These are phyloP conservation scores for Conticribra guillardii DNA, from an alignment of 108 stramenopile genomes.

Conservation along the genomic window DNA sequence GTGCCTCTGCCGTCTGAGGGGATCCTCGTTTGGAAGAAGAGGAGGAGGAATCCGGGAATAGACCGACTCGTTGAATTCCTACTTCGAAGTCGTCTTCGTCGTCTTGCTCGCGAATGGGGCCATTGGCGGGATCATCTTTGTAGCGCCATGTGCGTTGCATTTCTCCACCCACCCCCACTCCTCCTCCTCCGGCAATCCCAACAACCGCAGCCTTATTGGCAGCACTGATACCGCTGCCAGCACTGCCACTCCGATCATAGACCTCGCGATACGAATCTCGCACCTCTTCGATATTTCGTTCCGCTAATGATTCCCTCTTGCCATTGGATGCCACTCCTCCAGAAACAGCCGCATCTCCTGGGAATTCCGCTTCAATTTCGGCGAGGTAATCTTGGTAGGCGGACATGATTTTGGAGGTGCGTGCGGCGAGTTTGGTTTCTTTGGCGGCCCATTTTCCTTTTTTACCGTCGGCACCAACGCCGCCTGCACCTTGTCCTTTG, in stretches of 20 bases:
- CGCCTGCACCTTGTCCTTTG: neutral
- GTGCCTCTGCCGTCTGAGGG: conserved; percentile 44
- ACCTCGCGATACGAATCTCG: neutral
- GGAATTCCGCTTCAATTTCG: neutral
- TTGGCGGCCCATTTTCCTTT: neutral
- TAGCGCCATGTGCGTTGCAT: neutral
- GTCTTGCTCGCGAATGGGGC: neutral
- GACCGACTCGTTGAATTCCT: neutral
- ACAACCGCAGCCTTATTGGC: too few relatives aligned
- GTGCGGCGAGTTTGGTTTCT: neutral
- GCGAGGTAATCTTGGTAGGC: neutral
- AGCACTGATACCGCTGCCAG: neutral
- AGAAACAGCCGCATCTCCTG: neutral
- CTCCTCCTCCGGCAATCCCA: neutral
- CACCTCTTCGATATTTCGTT: neutral
- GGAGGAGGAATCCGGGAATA: too few relatives aligned
- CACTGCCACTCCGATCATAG: neutral
- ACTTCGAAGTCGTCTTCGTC: neutral
- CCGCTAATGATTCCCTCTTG: too few relatives aligned
- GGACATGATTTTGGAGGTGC: neutral
- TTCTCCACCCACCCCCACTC: too few relatives aligned
- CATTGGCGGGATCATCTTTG: neutral
- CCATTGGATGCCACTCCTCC: neutral
- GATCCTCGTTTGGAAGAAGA: too few relatives aligned
- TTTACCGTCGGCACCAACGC: neutral